phyloP scores from a whole-genome alignment of 306 rosid species.

The Castanea crenata region DNA sequence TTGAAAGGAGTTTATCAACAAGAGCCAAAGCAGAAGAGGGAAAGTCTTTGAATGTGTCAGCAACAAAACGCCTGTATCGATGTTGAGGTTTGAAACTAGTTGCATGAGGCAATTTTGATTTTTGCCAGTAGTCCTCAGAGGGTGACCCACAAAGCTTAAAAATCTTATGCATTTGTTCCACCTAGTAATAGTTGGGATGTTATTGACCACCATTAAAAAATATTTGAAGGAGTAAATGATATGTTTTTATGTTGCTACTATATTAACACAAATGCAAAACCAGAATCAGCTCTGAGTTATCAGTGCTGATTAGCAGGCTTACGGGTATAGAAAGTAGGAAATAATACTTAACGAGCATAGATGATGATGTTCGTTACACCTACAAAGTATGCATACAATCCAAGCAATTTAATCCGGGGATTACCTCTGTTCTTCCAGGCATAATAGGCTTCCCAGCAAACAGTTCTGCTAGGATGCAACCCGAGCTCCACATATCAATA shows the following conservation, averaged over 20 bases:
- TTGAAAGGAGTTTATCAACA: conserved; percentile 64
- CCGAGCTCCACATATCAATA: conserved; percentile 88
- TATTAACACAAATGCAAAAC: neutral
- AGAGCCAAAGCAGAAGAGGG: conserved; percentile 69
- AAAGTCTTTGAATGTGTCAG: conserved; percentile 55
- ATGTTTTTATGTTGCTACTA: neutral
- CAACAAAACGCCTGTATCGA: conserved; percentile 55
- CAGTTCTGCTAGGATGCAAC: conserved; percentile 91
- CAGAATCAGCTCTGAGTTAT: neutral
- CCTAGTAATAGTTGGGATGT: conserved; percentile 39
- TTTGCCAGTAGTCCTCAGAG: conserved; percentile 75
- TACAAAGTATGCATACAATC: neutral
- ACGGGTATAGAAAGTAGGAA: neutral
- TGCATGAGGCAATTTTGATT: conserved; percentile 73
- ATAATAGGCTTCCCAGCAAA: conserved; percentile 80
- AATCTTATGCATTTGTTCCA: conserved; percentile 95
- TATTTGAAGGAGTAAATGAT: neutral
- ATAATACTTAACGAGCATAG: neutral
- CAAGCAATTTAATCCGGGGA: conserved; percentile 1
- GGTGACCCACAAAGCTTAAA: conserved; percentile 97
- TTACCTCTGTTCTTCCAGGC: conserved; percentile 98
- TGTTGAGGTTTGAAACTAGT: conserved; percentile 91
- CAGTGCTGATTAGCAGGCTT: neutral
- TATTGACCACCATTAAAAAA: neutral
- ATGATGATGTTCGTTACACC: neutral